Evolutionary conservation across 345 rosid genomes (phyloP), one percentile per base, ranked within the genome.

Genomic region (Populus euphratica): DNA sequence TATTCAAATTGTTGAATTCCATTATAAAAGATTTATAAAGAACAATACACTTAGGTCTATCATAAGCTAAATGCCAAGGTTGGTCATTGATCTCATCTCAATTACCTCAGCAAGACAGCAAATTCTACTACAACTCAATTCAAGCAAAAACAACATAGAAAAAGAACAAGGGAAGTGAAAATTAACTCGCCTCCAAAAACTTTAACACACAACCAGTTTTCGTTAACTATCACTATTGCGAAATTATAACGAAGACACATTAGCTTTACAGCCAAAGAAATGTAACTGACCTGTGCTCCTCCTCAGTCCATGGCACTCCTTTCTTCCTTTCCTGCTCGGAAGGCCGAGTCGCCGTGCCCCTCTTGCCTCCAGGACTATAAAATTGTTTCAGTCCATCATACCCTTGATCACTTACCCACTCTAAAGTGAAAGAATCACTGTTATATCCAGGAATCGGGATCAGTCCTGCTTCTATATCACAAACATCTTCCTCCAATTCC

Each of bases 231-330:
- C 64, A 54, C 27, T 73, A 29, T 41, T 61, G 27, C 29, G 33
- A 72, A 21, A 68, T 11, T n/a, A 31, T 31, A 76, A 35, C 44
- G 17, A 5, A n/a, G 17, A 61, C 43, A 59, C 4, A 43, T 8
- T 65, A 39, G 63, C 75, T 67, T 59, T 25, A 64, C 25, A 44
- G 56, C 20, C 36, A 54, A 63, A 20, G 10, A 3, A 20, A 73
- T 50, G 69, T 14, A 76, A 79, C 83, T 41, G 83, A 94, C 99
- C 97, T 96, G 86, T 96, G 99, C 80, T 96, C 99, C 78, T 94
- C 99, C 80, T 96, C 99, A 1, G 98, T 96, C 99, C 99, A 96
- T 2, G 99, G 98, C 33, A 96, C 93, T 23, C 99, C 99, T 88
- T 92, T 96, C 91, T 96, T 96, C 85, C 98, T 87, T 73, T 96